Evolutionary conservation across 768 basidiomycete species (phyloP), one percentile per base, ranked within the genome.

Genomic region (Sporobolomyces phaffii): DNA sequence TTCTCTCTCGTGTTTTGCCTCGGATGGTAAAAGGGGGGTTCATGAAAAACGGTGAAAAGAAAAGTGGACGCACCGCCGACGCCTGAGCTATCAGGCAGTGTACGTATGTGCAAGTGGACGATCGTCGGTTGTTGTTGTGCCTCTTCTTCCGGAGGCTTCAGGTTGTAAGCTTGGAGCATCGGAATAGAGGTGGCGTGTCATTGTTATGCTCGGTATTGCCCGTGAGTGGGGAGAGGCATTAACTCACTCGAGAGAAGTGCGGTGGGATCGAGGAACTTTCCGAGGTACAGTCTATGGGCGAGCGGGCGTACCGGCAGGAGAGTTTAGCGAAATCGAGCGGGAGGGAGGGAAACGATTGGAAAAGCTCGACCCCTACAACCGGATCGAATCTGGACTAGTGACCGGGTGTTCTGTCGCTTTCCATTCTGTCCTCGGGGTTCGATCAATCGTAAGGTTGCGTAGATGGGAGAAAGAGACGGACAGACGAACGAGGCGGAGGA

Each of bases 21-120:
- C n/a, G n/a, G n/a, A n/a, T n/a, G n/a, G n/a, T n/a, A n/a, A n/a
- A n/a, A n/a, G n/a, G 38, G 38, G 38, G 38, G 38, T 38, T 38
- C 38, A 9, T 9, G 17, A 9, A 38, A 38, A 38, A 9, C n/a
- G n/a, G n/a, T n/a, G n/a, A n/a, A n/a, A n/a, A n/a, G n/a, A n/a
- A n/a, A n/a, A n/a, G n/a, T n/a, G n/a, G n/a, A n/a, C n/a, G n/a
- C n/a, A n/a, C n/a, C n/a, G n/a, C n/a, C n/a, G n/a, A n/a, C n/a
- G n/a, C n/a, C n/a, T n/a, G n/a, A n/a, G n/a, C n/a, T n/a, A n/a
- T n/a, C n/a, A n/a, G 34, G 33, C 13, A 66, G 26, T 10, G 65
- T 49, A 4, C 52, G 18, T 1, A 66, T 40, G n/a, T 66, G 65
- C 24, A 66, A 47, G 29, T 66, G 65, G 5, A 66, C 59, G 26